Base-by-base conservation (phyloP, 177 flowering plant genomes). In the Telopea speciosissima region DNA sequence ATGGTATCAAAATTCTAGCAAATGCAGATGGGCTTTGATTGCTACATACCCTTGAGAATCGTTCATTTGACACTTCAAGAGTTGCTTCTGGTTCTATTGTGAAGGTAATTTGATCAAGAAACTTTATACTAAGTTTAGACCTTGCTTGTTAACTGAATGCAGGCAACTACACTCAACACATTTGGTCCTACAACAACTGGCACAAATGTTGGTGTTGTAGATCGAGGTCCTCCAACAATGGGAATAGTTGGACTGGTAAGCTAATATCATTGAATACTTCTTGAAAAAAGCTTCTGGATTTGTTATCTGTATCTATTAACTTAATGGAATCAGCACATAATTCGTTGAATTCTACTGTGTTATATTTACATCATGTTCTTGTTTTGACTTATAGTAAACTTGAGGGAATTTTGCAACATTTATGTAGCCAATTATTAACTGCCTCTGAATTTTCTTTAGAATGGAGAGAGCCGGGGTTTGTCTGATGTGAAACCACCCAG, bases 31-130 rank as follows among this genome's bases (percentile, higher is more conserved):
- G 90, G 67, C 68, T 82, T 44, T 81, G 83, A 79, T 68, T 85
- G 71, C 73, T 87, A 54, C 66, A 83, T 25, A 79, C 80, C 22
- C 77, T 76, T 70, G 88, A 85, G 59, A 81, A 28, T 80, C 88
- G 83, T 67, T 19, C 82, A 24, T 83, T 85, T 85, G 89, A 86
- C 79, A 72, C 86, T 77, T 83, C 90, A 65, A 85, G 86, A 78
- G 79, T 70, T 66, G 79, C 88, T 68, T 74, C 91, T 68, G 78
- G 81, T 24, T 72, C 87, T 79, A 72, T 66, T 54, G 80, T 85
- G 72, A 88, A 88, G 88, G 91, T 86, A 77, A 65, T 65, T 2
- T 12, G 8, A 36, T 4, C 25, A 31, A 58, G 24, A 24, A 24
- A 59, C 25, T 28, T 52, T 58, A 14, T 8, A 24, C 19, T 22